phyloP scores from a whole-genome alignment of 495 filamentous ascomycete genomes.

The Penicillium egyptiacum region DNA sequence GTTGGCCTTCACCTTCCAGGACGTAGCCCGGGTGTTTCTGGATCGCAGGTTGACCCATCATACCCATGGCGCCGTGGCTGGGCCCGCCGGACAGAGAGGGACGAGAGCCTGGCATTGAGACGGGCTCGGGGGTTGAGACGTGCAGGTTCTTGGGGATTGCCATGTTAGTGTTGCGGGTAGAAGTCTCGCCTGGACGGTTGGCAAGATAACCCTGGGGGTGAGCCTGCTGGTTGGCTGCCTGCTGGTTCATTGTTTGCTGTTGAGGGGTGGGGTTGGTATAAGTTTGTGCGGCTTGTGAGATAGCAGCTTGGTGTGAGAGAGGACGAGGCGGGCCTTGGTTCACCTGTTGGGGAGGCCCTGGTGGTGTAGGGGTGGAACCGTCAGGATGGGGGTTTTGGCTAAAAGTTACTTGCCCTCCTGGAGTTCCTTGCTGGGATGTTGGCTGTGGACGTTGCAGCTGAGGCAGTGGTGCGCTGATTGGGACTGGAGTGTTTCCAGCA shows the following conservation, averaged over 20 bases:
- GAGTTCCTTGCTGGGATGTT: constrained; percentile 38
- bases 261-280: constrained; percentile 47
- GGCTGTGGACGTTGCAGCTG: constrained; percentile 48
- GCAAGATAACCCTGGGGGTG: constrained; percentile 53
- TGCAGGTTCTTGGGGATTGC: constrained; percentile 80
- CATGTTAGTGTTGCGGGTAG: constrained; percentile 56
- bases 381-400: constrained; percentile 37
- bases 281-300: constrained; percentile 57
- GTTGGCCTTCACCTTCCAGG: constrained; percentile 85
- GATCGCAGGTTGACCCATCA: constrained; percentile 84
- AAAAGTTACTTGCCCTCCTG: constrained; percentile 42
- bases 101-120: constrained; percentile 65
- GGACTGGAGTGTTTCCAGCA: constrained; percentile 41
- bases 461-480: constrained; percentile 42
- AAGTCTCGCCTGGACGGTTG: constrained; percentile 50
- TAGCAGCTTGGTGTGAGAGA: constrained; percentile 62
- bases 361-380: constrained; percentile 43
- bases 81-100: constrained; percentile 79
- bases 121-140: constrained; percentile 66
- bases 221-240: constrained; percentile 41
- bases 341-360: constrained; percentile 41
- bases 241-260: constrained; percentile 39
- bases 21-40: constrained; percentile 75
- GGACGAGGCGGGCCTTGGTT: constrained; percentile 55
- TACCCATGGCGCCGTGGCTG: constrained; percentile 65